Evolutionary conservation across 2,329 filamentous ascomycete genomes (phyloP), one percentile per base, ranked within the genome.

Genomic region (Penicillium psychrosexuale): DNA sequence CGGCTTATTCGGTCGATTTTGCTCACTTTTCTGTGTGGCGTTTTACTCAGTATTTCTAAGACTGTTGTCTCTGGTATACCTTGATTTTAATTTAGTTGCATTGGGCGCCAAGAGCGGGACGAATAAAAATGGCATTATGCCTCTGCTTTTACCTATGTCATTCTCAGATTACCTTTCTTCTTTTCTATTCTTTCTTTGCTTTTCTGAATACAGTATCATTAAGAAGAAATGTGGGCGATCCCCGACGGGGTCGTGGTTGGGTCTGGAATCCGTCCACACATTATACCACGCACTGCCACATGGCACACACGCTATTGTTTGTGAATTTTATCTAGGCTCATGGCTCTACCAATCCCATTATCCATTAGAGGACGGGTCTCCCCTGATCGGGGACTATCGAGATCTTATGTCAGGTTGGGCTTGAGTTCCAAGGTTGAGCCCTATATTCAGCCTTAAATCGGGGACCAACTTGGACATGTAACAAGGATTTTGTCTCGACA

Each of bases 31-130:
- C 51, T 40, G 47, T 28, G 43, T 53, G 39, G 45, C 40, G 22
- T 37, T 42, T 38, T 28, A 19, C 19, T 56, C n/a, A 37, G 47
- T 55, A 51, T 47, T 46, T 24, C 42, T 43, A 57, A 44, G 47
- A 33, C 47, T 17, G 31, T 19, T 43, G 47, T 59, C 51, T 52
- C 47, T 53, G 38, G 39, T 57, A 63, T 61, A 54, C 55, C 44
- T 55, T 57, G 31, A 33, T 49, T 51, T 56, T 45, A 47, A 27
- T 56, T 51, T 55, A 56, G 56, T 57, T 60, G 58, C 61, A 61
- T 60, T 61, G 47, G 62, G 62, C 61, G 61, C 61, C 59, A 53
- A 53, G 53, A 63, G 53, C 48, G 51, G 55, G 58, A 22, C 52
- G 55, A 47, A 55, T 54, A 61, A 60, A 60, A 51, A 55, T 44